A percentile compares a stretch with the other conserved stretches of the same genome.
phyloP scores from a whole-genome alignment of 441 rosid species.

The Aleurites moluccanus region DNA sequence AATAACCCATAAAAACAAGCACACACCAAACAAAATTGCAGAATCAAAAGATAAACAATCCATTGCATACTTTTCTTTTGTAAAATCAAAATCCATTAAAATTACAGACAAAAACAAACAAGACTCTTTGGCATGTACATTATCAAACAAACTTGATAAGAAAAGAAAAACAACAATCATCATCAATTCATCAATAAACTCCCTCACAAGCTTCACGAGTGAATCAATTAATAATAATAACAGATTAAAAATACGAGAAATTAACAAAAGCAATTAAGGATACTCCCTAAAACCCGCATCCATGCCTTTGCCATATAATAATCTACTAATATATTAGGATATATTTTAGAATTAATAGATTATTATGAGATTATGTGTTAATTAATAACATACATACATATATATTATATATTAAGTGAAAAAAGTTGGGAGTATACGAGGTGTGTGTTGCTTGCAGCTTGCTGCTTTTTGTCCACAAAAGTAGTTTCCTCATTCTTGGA shows the following conservation, averaged over 20 bases:
- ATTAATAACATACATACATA: too few species aligned
- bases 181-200: too few species aligned
- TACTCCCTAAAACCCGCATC: constrained; percentile 58
- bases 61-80: constrained; percentile 13
- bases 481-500: constrained; percentile 20
- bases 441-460: constrained; percentile 21
- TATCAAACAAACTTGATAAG: constrained; percentile 20
- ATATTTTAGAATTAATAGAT: not conserved
- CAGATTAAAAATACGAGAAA: constrained; percentile 10
- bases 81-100: constrained; percentile 10
- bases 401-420: too few species aligned
- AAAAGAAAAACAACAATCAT: constrained; percentile 14
- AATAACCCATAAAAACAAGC: not conserved
- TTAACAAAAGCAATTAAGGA: constrained; percentile 41
- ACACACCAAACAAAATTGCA: not conserved
- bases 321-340: not conserved
- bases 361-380: too few species aligned
- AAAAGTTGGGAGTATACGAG: constrained; percentile 24
- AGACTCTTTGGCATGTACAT: constrained; percentile 19
- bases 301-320: constrained; percentile 32
- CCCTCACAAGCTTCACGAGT: constrained; percentile 25
- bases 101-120: not conserved
- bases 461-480: constrained; percentile 23
- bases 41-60: constrained; percentile 9
- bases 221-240: constrained; percentile 22